Conservation (phyloP, 208 protist genomes). For the Crithidia expoeki region DNA sequence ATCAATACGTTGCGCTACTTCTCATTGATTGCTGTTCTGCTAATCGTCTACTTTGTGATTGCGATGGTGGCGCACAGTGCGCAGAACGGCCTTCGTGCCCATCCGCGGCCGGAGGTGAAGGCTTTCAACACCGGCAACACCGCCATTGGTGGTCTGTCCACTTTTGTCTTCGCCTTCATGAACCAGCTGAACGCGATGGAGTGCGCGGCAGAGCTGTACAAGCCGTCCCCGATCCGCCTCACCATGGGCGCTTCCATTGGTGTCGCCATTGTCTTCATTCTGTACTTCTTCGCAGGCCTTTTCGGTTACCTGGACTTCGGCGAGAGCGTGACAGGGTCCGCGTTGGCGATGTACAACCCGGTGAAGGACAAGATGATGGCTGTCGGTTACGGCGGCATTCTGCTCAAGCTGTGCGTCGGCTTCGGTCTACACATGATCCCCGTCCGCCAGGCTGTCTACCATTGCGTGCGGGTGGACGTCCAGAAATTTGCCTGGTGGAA, state of each 20-base stretch:
- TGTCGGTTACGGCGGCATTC: slow-evolving; percentile 60
- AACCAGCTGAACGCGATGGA: slow-evolving; percentile 77
- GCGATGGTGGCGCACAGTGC: slow-evolving; percentile 61
- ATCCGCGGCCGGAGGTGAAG: slow-evolving; percentile 44
- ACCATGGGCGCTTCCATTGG: slow-evolving; percentile 42
- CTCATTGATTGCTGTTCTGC: slow-evolving; percentile 57
- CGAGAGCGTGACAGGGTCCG: slow-evolving; percentile 38
- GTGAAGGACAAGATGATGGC: slow-evolving; percentile 50
- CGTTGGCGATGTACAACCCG: slow-evolving; percentile 70
- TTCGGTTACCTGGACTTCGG: slow-evolving; percentile 87
- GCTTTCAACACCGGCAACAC: slow-evolving; percentile 55
- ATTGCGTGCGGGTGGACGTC: slow-evolving; percentile 48
- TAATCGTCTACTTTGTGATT: slow-evolving; percentile 82
- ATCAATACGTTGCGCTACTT: slow-evolving; percentile 85
- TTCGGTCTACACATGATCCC: slow-evolving; percentile 72
- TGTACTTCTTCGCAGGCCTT: slow-evolving; percentile 82
- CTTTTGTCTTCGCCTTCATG: slow-evolving; percentile 78
- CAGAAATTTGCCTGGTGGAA: slow-evolving; percentile 52
- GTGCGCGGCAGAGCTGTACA: slow-evolving; percentile 65
- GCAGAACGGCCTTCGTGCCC: slow-evolving; percentile 36
- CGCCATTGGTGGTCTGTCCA: slow-evolving; percentile 57
- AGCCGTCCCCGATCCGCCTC: slow-evolving; percentile 57
- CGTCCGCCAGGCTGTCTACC: slow-evolving; percentile 65
- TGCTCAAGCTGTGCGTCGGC: slow-evolving; percentile 76
- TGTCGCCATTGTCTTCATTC: slow-evolving; percentile 47